These are phyloP conservation scores for Juncus effusus DNA, from an alignment of 176 grass and related monocot species.

Conservation along the genomic window DNA sequence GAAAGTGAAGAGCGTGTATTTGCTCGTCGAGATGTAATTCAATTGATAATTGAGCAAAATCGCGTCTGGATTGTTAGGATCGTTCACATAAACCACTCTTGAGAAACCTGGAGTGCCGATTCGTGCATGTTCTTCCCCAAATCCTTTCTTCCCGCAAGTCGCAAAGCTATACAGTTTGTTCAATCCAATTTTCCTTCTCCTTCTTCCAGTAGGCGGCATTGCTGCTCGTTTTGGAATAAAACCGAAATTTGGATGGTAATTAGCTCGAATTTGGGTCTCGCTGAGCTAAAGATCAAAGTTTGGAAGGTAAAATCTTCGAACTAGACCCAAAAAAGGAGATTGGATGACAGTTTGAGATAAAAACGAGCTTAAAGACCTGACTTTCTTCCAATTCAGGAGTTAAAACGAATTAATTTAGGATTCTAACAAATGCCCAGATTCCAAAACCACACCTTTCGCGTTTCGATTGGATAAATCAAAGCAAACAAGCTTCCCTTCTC, in stretches of 20 bases:
- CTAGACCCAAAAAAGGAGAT: not conserved
- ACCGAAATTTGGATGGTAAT: not conserved
- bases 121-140: slow-evolving; percentile 52
- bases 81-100: slow-evolving; percentile 67
- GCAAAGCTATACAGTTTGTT: slow-evolving; percentile 60
- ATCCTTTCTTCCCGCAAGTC: slow-evolving; percentile 33
- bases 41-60: slow-evolving; percentile 36
- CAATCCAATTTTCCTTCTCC: slow-evolving; percentile 40
- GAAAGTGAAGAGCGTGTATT: slow-evolving; percentile 72
- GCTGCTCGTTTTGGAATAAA: slow-evolving; percentile 15
- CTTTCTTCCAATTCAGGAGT: not conserved
- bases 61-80: slow-evolving; percentile 27
- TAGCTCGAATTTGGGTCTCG: not conserved
- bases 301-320: slow-evolving; percentile 14
- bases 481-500: not conserved
- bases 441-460: slow-evolving; percentile 16
- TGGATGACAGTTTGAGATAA: not conserved
- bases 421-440: not conserved
- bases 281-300: not conserved
- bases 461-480: slow-evolving; percentile 22
- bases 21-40: slow-evolving; percentile 77
- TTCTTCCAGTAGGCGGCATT: slow-evolving; percentile 29
- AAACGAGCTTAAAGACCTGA: slow-evolving; percentile 2
- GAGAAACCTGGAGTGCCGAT: slow-evolving; percentile 76
- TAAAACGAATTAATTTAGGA: not conserved